A percentile compares a stretch with the other conserved stretches of the same genome.
phyloP scores from a whole-genome alignment of 169 alveolate genomes.

The Cryptosporidium muris region DNA sequence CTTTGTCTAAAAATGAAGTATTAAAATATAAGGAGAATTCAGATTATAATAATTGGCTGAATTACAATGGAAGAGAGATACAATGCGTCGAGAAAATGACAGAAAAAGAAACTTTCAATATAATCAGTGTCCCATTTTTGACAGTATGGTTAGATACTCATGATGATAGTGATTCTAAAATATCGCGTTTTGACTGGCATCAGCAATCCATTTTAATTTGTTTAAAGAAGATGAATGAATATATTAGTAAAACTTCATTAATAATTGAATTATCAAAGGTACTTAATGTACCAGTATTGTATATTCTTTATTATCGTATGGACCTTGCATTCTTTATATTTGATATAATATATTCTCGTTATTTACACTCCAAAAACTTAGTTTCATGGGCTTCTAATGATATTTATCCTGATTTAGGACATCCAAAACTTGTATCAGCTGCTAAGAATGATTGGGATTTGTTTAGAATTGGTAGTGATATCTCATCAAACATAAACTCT shows the following conservation, averaged over 20 bases:
- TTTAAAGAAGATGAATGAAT: conserved; percentile 1
- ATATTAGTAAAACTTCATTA: conserved; percentile 9
- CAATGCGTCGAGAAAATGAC: neutral
- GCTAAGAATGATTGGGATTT: conserved; percentile 67
- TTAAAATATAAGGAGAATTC: too few species aligned
- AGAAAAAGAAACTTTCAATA: neutral
- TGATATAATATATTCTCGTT: conserved; percentile 44
- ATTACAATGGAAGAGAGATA: too few species aligned
- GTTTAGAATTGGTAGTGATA: conserved; percentile 1
- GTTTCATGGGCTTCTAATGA: conserved; percentile 35
- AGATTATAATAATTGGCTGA: too few species aligned
- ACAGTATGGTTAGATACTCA: conserved; percentile 34
- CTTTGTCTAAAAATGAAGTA: too few species aligned
- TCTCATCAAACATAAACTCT: neutral
- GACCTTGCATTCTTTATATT: conserved; percentile 20
- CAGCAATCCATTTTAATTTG: conserved; percentile 4
- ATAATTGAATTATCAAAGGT: conserved; percentile 46
- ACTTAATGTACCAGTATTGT: conserved; percentile 56
- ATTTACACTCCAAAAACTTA: conserved; percentile 49
- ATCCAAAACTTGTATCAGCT: conserved; percentile 24
- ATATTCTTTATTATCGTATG: conserved; percentile 10
- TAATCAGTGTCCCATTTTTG: neutral
- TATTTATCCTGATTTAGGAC: conserved; percentile 39
- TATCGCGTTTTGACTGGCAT: conserved; percentile 47
- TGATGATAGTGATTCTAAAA: neutral